Evolutionary conservation across 257 asterid species (phyloP), one percentile per base, ranked within the genome.

Genomic region (Salvia hispanica): DNA sequence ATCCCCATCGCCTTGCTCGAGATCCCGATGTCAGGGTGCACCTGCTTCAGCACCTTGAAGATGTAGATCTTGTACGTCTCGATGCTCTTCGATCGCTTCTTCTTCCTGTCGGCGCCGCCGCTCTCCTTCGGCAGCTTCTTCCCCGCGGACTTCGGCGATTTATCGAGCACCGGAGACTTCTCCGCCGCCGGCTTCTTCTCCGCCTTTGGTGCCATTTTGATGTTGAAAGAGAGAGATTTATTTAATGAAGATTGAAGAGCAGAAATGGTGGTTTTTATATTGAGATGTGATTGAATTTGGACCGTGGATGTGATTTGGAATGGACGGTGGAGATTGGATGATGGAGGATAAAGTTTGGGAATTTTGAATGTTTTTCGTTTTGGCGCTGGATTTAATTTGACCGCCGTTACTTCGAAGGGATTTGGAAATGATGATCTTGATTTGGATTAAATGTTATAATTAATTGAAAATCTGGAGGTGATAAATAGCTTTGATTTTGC

Each of bases 1-100:
- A 85, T 85, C 0, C 88, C 91, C 91, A 83, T 85, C 11, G 91
- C 88, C 77, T 85, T 85, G 86, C 88, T 85, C 31, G 91, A 85
- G 57, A 85, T 85, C 13, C 88, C 88, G 61, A 85, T 85, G 42
- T 85, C 88, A 0, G 88, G 91, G 15, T 85, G 88, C 11, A 82
- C 88, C 68, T 85, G 85, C 37, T 85, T 85, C 73, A 85, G 66
- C 51, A 87, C 95, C 73, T 87, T 87, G 74, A 87, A 87, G 76
- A 87, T 87, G 80, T 87, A 87, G 88, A 87, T 87, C 91, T 87
- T 87, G 83, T 87, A 87, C 46, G 95, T 87, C 67, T 84, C 95
- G 0, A 36, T 48, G 70, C 87, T 83, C 80, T 85, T 85, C 28
- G 7, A 0, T 2, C 85, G 69, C 85, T 80, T 87, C 84, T 87